Base-by-base conservation (phyloP, 306 rosid species). In the Quercus rubra region DNA sequence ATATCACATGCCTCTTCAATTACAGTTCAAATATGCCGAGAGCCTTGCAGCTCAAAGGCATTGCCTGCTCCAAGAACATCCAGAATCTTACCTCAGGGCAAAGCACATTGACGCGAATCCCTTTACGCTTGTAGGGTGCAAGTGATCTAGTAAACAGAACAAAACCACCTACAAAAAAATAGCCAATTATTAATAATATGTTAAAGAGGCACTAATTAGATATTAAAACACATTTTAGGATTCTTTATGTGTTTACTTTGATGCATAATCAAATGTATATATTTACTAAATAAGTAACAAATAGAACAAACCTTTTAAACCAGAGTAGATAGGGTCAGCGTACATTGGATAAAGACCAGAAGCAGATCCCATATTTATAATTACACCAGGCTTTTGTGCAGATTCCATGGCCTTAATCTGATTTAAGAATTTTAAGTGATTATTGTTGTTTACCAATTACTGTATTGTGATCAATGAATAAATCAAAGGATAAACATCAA, bases 81-180 rank as follows among this genome's bases (percentile, higher is more conserved):
- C 59, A 76, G 43, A 80, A 46, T 79, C 85, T 85, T 83, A 95
- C 99, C 92, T 95, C 99, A 69, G 99, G 99, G 83, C 97, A 92
- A 82, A 95, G 92, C 78, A 91, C 99, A 78, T 95, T 95, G 82
- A 95, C 52, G 38, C 99, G 93, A 88, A 95, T 95, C 76, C 99
- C 98, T 82, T 71, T 73, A 73, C 81, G 92, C 83, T 89, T 87
- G 83, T 79, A 88, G 21, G 79, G 89, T 55, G 49, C 71, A 62
- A 95, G 99, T 79, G 99, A 70, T 85, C 98, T 90, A 73, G 96
- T 86, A 89, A 95, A 95, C 90, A 90, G 85, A 74, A 95, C 88
- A 88, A 92, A 91, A 9, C 99, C 99, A 55, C 96, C 98, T 95
- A 85, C 74, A 85, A 38, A 74, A 76, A 78, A 70, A 33, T 58